Base-by-base conservation (phyloP, 768 basidiomycete genomes). In the Tricholoma saponaceum region DNA sequence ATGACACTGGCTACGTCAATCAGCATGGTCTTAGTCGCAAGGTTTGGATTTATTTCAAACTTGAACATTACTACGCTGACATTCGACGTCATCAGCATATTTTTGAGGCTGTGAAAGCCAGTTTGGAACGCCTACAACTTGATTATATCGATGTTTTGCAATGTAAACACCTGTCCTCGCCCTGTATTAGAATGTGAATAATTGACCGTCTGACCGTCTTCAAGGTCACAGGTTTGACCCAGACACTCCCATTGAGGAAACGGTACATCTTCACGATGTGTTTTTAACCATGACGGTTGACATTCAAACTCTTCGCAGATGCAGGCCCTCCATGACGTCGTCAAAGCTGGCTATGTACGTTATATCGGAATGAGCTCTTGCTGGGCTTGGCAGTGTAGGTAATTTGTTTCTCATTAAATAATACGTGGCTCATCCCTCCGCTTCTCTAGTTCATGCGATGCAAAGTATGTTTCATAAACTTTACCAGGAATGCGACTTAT, bases 91-190 rank as follows among this genome's bases (percentile, higher is more conserved):
- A 2, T 20, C 25, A 90, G 84, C 83, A 86, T 63, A 90, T 92
- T 37, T 92, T 92, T 62, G 86, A 85, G 32, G 73, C 83, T 0
- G 81, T 87, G 33, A 84, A 85, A 63, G 71, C 73, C 13, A 83
- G 83, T 46, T 69, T 92, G 58, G 70, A 86, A 65, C 79, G 89
- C 16, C 76, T 92, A 2, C 85, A 90, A 47, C 68, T 89, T 25
- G 90, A 92, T 52, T 89, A 90, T 60, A 77, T 92, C 63, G 91
- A 92, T 64, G 70, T 91, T 1, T 70, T 90, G 7, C 89, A 91
- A 73, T 87, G 86, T 78, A 62, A 59, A 75, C 22, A 2, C 14
- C 18, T 2, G 33, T 33, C 52, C 33, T 57, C 3, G 5, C 14
- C 7, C 9, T 39, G 5, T 8, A 3, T 22, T 12, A 13, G 4